phyloP scores from a whole-genome alignment of 495 filamentous ascomycete species.

The Durotheca rogersii region DNA sequence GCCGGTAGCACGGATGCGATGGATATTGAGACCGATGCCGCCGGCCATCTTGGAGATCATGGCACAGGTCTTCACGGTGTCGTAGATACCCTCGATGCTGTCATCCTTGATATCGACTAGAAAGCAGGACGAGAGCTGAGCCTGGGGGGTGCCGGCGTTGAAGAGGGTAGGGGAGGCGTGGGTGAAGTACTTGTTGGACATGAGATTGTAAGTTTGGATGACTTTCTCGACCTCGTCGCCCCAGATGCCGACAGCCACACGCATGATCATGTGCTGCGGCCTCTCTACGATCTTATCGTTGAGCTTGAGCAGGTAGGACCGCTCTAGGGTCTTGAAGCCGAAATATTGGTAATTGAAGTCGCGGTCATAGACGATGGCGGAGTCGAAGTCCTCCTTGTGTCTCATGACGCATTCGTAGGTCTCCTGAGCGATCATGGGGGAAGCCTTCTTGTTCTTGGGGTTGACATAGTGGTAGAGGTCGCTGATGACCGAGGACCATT shows the following conservation, averaged over 20 bases:
- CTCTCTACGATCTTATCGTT: conserved; percentile 93
- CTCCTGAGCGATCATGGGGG: conserved; percentile 89
- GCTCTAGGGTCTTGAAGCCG: conserved; percentile 98
- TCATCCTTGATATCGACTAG: conserved; percentile 98
- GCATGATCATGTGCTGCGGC: conserved; percentile 99
- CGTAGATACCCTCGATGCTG: conserved; percentile 98
- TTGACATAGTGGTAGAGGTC: conserved; percentile 97
- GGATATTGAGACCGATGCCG: conserved; percentile 93
- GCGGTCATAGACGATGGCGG: conserved; percentile 96
- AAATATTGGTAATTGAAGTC: conserved; percentile 99
- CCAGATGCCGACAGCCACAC: conserved; percentile 95
- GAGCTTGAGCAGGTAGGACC: conserved; percentile 91
- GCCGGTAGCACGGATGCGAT: conserved; percentile 92
- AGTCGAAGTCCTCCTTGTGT: conserved; percentile 94
- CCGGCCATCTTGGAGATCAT: conserved; percentile 99
- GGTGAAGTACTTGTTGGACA: conserved; percentile 97
- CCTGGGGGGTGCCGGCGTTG: conserved; percentile 91
- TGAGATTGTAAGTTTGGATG: conserved; percentile 95
- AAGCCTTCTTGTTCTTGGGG: conserved; percentile 79
- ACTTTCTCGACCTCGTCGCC: conserved; percentile 90
- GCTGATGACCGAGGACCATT: conserved; percentile 89
- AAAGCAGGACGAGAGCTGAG: conserved; percentile 96
- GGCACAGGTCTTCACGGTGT: conserved; percentile 97
- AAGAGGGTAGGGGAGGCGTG: conserved; percentile 97
- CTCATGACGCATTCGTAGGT: conserved; percentile 91